Evolutionary conservation across 352 stramenopile genomes (phyloP).

Genomic region (Phytopythium litorale): DNA sequence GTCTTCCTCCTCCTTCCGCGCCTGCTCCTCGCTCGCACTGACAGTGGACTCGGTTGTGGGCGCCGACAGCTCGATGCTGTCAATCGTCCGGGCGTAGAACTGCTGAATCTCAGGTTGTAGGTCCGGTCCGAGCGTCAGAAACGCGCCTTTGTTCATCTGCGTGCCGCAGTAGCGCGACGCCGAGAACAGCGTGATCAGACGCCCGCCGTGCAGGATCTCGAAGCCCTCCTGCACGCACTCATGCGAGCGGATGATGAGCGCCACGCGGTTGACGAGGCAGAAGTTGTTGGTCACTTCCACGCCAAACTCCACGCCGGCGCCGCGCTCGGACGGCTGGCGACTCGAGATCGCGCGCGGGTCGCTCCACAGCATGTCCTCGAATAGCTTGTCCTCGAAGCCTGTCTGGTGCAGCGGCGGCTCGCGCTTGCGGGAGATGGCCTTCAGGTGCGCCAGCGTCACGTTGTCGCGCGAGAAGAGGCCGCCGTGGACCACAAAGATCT

Average conservation of each 20-base stretch:
- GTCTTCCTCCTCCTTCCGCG: conserved; percentile 4
- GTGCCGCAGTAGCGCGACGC: conserved; percentile 91
- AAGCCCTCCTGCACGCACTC: conserved; percentile 92
- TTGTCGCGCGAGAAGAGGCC: conserved; percentile 91
- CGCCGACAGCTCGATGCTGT: conserved; percentile 66
- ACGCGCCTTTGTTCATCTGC: conserved; percentile 92
- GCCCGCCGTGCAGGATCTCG: conserved; percentile 86
- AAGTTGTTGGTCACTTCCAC: conserved; percentile 93
- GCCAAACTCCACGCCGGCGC: conserved; percentile 91
- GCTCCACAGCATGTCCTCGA: conserved; percentile 93
- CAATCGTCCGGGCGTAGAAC: conserved; percentile 89
- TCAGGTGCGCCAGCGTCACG: conserved; percentile 89
- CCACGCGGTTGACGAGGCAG: conserved; percentile 90
- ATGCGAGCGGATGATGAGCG: conserved; percentile 91
- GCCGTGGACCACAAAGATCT: conserved; percentile 95
- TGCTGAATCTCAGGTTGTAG: conserved; percentile 93
- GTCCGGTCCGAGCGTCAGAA: conserved; percentile 88
- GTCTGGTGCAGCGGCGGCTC: conserved; percentile 87
- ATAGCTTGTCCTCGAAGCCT: conserved; percentile 92
- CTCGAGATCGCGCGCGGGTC: conserved; percentile 80
- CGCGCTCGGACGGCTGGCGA: conserved; percentile 80
- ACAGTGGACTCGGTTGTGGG: neutral
- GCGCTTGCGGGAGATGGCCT: conserved; percentile 88
- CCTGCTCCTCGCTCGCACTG: conserved; percentile 1
- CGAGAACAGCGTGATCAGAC: conserved; percentile 91